Conservation (phyloP, 306 rosid genomes). For the Ormosia semicastrata region DNA sequence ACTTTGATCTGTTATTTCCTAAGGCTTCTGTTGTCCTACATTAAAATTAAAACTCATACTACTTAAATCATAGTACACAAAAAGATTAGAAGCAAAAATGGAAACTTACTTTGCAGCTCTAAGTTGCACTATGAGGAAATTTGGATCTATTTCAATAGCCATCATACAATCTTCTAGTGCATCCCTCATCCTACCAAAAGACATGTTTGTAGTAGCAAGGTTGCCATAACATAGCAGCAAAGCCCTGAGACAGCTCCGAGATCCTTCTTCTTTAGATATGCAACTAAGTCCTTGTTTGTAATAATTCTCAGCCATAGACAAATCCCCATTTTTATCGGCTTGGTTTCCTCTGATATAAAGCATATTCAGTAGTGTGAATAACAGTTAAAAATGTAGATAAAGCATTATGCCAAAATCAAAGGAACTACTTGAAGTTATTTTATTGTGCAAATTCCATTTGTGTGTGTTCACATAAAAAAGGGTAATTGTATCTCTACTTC, state of each 20-base stretch:
- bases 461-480: neutral
- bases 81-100: conserved; percentile 10
- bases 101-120: conserved; percentile 96
- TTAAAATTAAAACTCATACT: conserved; percentile 24
- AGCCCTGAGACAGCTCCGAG: conserved; percentile 80
- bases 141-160: conserved; percentile 81
- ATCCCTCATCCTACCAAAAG: conserved; percentile 90
- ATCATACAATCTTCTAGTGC: conserved; percentile 79
- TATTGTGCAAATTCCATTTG: neutral
- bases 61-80: conserved; percentile 7
- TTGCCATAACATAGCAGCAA: conserved; percentile 95
- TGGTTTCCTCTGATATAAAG: conserved; percentile 82
- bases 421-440: conserved; percentile 3
- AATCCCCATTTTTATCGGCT: conserved; percentile 81
- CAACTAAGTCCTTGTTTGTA: conserved; percentile 76
- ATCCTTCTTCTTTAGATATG: conserved; percentile 57
- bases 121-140: conserved; percentile 78
- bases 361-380: conserved; percentile 25
- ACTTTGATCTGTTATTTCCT: neutral
- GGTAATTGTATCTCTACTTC: conserved; percentile 1
- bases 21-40: conserved; percentile 13
- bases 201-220: conserved; percentile 92
- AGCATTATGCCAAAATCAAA: conserved; percentile 24
- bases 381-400: conserved; percentile 13
- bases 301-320: conserved; percentile 77